These are phyloP conservation scores for Umbellularia californica DNA, from an alignment of 164 flowering plant genomes.

Conservation along the genomic window DNA sequence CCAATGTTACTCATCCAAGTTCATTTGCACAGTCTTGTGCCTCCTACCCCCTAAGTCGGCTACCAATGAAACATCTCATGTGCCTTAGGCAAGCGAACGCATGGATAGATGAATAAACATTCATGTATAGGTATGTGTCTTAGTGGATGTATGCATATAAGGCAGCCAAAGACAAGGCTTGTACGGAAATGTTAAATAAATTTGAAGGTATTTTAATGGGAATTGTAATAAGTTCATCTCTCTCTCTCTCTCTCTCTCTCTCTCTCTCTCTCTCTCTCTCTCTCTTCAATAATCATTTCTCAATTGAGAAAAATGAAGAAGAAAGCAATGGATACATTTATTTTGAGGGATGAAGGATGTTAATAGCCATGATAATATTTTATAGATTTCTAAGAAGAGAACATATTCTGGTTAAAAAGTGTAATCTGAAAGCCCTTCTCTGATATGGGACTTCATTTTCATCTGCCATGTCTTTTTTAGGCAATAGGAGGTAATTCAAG, in stretches of 20 bases:
- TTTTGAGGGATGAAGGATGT: too few species aligned
- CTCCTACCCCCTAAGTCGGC: not conserved
- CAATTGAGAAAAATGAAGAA: too few species aligned
- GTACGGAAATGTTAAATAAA: not conserved
- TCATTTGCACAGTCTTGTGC: slow-evolving; percentile 1
- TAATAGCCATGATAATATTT: too few species aligned
- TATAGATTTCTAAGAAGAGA: too few species aligned
- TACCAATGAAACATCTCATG: not conserved
- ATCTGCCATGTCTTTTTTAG: too few species aligned
- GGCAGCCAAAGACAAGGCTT: not conserved
- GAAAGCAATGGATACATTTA: too few species aligned
- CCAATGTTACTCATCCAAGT: slow-evolving; percentile 1
- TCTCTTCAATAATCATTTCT: not conserved
- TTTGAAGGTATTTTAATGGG: not conserved
- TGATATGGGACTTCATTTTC: too few species aligned
- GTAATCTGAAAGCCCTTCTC: too few species aligned
- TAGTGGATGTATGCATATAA: not conserved
- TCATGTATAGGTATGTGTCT: not conserved
- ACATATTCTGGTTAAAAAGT: too few species aligned
- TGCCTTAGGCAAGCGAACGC: not conserved
- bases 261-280: not conserved
- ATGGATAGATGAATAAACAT: not conserved
- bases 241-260: not conserved
- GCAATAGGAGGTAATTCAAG: too few species aligned
- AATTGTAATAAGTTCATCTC: not conserved